Evolutionary conservation across 2,329 filamentous ascomycete species (phyloP).

Genomic region (Aspergillus eucalypticola): DNA sequence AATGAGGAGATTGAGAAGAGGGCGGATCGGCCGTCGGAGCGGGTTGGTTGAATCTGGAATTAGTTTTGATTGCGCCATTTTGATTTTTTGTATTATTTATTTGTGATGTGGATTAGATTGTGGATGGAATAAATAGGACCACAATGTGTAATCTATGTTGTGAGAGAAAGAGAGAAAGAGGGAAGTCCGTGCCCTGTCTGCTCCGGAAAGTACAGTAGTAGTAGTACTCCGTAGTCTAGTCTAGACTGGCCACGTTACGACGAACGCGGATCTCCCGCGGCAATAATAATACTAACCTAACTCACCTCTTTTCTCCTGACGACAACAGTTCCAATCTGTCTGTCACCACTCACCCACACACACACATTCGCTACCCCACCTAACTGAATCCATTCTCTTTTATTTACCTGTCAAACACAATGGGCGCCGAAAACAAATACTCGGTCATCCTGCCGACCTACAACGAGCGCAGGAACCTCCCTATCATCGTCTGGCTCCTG

Average conservation of each 20-base stretch:
- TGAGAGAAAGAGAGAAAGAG: no score
- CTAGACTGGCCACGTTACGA: constrained; percentile 14
- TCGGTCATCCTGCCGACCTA: constrained; percentile 97
- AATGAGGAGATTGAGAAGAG: constrained; percentile 36
- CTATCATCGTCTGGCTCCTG: constrained; percentile 91
- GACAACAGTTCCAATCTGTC: neutral
- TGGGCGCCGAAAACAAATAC: constrained; percentile 71
- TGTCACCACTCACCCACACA: neutral
- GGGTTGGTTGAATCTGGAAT: constrained; percentile 24
- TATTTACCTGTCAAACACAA: constrained; percentile 23
- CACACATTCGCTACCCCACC: neutral
- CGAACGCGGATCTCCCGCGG: constrained; percentile 16
- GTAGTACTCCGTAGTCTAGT: neutral
- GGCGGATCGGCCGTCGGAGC: constrained; percentile 37
- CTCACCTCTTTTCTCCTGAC: neutral
- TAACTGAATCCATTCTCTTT: neutral
- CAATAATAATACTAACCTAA: constrained; percentile 2
- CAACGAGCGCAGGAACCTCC: constrained; percentile 96
- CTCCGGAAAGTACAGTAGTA: neutral
- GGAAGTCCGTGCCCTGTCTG: neutral
- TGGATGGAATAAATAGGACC: neutral
- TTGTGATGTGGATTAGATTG: neutral
- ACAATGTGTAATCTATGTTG: no score
- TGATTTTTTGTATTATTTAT: neutral
- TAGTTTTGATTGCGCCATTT: no score